phyloP scores from a whole-genome alignment of 331 rosid genomes.

The Rosa hybrid region DNA sequence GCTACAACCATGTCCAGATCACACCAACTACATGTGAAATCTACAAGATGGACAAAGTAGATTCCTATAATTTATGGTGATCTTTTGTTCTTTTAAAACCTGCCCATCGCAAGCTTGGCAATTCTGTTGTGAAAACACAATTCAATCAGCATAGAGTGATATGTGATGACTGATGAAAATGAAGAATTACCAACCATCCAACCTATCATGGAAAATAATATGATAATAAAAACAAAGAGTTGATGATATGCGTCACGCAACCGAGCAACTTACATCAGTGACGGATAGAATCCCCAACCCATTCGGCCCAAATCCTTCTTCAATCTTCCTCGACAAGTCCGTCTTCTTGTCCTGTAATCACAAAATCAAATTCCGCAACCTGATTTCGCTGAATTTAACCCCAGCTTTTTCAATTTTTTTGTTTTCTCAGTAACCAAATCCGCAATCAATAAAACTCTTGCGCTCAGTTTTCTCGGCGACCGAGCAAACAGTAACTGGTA shows the following conservation, averaged over 20 bases:
- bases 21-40: constrained; percentile 1
- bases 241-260: neutral
- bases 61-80: neutral
- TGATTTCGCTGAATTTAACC: too few species aligned
- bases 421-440: too few species aligned
- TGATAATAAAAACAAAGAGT: neutral
- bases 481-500: constrained; percentile 4
- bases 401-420: too few species aligned
- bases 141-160: neutral
- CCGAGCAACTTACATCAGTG: constrained; percentile 52
- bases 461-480: neutral
- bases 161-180: neutral
- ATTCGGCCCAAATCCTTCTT: constrained; percentile 82
- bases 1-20: neutral
- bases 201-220: neutral
- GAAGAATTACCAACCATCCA: neutral
- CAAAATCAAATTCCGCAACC: neutral
- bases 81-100: neutral
- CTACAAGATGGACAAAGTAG: neutral
- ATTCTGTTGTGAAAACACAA: neutral
- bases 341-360: constrained; percentile 54
- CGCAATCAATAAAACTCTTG: neutral
- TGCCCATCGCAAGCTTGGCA: neutral
- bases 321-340: constrained; percentile 76
- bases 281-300: constrained; percentile 76